Evolutionary conservation across 345 rosid species (phyloP), one percentile per base, ranked within the genome.

Genomic region (Brassica incana): DNA sequence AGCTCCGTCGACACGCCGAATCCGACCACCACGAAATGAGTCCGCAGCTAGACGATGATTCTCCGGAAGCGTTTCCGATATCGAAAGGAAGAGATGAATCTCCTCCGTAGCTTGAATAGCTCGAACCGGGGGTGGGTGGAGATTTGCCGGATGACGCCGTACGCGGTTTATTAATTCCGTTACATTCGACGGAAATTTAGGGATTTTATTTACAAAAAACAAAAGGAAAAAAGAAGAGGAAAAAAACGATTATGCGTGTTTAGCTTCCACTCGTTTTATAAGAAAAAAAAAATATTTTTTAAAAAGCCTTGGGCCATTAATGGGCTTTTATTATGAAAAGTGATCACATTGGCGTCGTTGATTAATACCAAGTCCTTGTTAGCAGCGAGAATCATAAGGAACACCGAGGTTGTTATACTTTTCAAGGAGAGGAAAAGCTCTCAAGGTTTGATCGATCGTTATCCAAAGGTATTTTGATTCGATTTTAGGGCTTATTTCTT

Each of bases 51-150:
- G 63, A 23, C 48, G 71, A 12, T 9, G 71, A 7, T 62, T 20
- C 30, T 77, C 65, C 71, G 64, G 58, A 58, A 60, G 2, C 48
- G 71, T 6, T 78, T 65, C 60, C 50, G 50, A 71, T 66, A 18
- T 4, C 11, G 1, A 10, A 15, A 14, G 29, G 60, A 16, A 54
- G 60, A 15, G 60, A 52, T 16, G 1, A 27, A 35, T 74, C 75
- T 75, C 79, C 75, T 54, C 75, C 83, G 75, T 33, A 3, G 75
- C 65, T 5, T 66, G 72, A n/a, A n/a, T 45, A 66, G 58, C 65
- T 68, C 64, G 74, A 73, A 70, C 75, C 6, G 15, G 58, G 76
- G 66, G 18, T 18, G 18, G 18, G 18, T 0, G 18, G 64, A 15
- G 58, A 66, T 72, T 67, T 40, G 71, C 65, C 70, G 63, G 73